Evolutionary conservation across 208 protist species (phyloP).

Genomic region (Crithidia brevicula): DNA sequence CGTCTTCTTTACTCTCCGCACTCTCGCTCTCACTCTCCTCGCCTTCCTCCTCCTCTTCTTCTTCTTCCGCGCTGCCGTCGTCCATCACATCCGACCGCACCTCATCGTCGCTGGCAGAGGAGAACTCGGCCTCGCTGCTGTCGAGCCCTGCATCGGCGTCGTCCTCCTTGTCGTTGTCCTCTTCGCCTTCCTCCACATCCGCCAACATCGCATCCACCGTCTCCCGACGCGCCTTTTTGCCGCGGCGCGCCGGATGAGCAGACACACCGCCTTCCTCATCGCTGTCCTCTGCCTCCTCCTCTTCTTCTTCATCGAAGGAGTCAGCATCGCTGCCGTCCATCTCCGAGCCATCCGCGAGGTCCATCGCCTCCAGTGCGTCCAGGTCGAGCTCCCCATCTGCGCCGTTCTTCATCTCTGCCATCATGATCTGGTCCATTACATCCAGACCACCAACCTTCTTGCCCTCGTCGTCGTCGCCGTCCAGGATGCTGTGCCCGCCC

Average conservation of each 20-base stretch:
- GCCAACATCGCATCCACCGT: conserved; percentile 17
- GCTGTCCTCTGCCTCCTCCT: conserved; percentile 22
- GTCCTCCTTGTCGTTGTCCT: conserved; percentile 3
- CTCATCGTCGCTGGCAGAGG: conserved; percentile 42
- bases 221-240: conserved; percentile 22
- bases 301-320: neutral
- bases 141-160: conserved; percentile 24
- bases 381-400: conserved; percentile 41
- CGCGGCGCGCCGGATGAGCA: neutral
- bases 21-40: conserved; percentile 35
- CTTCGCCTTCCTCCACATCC: conserved; percentile 6
- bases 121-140: conserved; percentile 38
- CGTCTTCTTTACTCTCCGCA: conserved; percentile 20
- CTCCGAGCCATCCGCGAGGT: conserved; percentile 19
- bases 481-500: conserved; percentile 34
- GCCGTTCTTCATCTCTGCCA: conserved; percentile 28
- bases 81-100: conserved; percentile 24
- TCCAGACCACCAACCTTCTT: neutral
- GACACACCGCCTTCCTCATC: conserved; percentile 1
- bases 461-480: conserved; percentile 24
- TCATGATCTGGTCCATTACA: conserved; percentile 35
- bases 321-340: conserved; percentile 1
- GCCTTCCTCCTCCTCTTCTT: conserved; percentile 57
- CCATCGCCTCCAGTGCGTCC: conserved; percentile 49
- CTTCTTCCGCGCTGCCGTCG: conserved; percentile 35